phyloP scores from a whole-genome alignment of 108 stramenopile genomes.

The Cyclostephanos tholiformis region DNA sequence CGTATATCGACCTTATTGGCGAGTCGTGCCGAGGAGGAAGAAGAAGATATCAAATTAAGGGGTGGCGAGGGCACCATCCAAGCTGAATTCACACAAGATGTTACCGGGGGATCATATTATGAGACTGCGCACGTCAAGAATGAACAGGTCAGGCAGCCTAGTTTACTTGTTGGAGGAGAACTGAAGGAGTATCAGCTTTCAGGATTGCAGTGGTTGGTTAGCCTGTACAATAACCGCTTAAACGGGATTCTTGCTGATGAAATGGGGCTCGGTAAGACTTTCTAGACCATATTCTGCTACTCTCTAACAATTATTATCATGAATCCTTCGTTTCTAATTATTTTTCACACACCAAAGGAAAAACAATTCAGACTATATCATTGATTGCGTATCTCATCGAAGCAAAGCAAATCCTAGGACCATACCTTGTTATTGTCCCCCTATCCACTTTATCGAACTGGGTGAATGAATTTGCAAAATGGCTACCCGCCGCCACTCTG shows the following conservation, averaged over 20 bases:
- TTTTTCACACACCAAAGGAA: constrained; percentile 51
- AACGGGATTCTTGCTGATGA: constrained; percentile 84
- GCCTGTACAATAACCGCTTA: constrained; percentile 87
- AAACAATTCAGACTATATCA: constrained; percentile 95
- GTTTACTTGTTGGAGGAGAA: constrained; percentile 75
- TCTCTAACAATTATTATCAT: constrained; percentile 12
- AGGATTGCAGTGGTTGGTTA: constrained; percentile 97
- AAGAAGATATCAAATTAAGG: constrained; percentile 33
- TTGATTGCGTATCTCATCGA: constrained; percentile 90
- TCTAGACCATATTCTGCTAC: constrained; percentile 5
- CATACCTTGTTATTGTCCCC: constrained; percentile 92
- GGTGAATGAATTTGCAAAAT: constrained; percentile 86
- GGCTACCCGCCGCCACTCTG: constrained; percentile 67
- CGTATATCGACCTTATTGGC: constrained; percentile 78
- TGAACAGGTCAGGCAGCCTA: constrained; percentile 84
- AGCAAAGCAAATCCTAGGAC: constrained; percentile 75
- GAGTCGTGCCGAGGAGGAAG: constrained; percentile 59
- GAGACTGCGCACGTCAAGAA: constrained; percentile 73
- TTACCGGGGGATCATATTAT: constrained; percentile 74
- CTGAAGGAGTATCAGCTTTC: constrained; percentile 96
- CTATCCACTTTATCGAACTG: constrained; percentile 91
- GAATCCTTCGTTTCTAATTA: not conserved
- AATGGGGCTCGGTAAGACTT: constrained; percentile 63
- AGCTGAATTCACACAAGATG: constrained; percentile 35
- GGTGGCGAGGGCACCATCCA: constrained; percentile 43